Base-by-base conservation (phyloP, 176 grass and related monocot genomes). In the Chloris gayana region DNA sequence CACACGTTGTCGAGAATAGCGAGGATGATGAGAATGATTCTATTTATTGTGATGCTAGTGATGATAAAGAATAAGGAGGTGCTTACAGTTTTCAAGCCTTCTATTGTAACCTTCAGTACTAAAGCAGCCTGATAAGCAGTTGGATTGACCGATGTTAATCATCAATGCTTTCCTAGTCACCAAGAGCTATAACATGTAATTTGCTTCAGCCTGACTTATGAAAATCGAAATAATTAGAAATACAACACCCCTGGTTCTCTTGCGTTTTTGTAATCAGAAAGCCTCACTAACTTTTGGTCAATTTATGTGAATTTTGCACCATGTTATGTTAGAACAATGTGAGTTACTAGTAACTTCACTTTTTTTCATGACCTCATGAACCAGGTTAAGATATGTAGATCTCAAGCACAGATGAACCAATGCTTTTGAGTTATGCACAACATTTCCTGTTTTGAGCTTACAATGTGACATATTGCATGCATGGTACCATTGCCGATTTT, bases 11-110 rank as follows among this genome's bases (percentile, higher is more conserved):
- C 34, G 75, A 87, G 29, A 80, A 86, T 35, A 79, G 53, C 51
- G 90, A 90, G 34, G 75, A 87, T n/a, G n/a, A n/a, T 73, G 87
- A 80, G 31, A 61, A 70, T 74, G 77, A 69, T 33, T 63, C n/a
- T n/a, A 8, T 14, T 65, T 76, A 75, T 59, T 80, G 49, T 77
- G 39, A 82, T 65, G 71, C 33, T 65, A 78, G 68, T 81, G 62
- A 82, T 13, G 69, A 75, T 69, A 63, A 69, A 59, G 11, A 73
- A 49, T 58, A 77, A 69, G 19, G 32, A 46, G 19, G 44, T 69
- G 3, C 24, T 72, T 51, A 58, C 6, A 17, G 1, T 58, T 17
- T 42, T 56, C 42, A 37, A 51, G 65, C 59, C 22, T 29, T 68
- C 29, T 69, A 45, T 24, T 66, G 51, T 17, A 21, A 21, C 42